Evolutionary conservation across 306 rosid species (phyloP), one percentile per base, ranked within the genome.

Genomic region (Rubus parviflorus): DNA sequence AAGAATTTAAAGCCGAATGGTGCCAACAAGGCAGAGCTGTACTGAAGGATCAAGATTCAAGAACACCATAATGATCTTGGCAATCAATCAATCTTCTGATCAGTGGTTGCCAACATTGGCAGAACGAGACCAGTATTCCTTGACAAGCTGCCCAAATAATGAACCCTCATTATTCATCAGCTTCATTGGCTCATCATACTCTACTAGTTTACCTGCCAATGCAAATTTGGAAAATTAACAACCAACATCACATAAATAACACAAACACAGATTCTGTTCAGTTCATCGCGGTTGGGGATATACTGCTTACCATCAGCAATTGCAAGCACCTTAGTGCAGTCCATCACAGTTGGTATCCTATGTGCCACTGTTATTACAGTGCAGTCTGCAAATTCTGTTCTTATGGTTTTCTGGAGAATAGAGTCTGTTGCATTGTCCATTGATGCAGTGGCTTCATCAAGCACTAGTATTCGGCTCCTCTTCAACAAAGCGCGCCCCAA

Each of bases 371-470:
- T 77, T 37, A 81, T 72, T 2, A 77, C 81, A 77, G 85, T 82
- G 60, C 75, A 66, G 71, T 65, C 48, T 16, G 60, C 78, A 67
- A 82, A 82, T 72, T 82, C 81, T 7, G 38, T 57, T 47, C 81
- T 60, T 11, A 73, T 73, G 15, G 85, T 82, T 57, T 73, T 72
- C 49, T 77, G 85, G 14, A 82, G 85, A 58, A 66, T 40, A 4
- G 76, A 69, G 0, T 82, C 85, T 25, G 85, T 82, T 61, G 79
- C 41, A 51, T 73, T 82, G 81, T 82, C 85, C 62, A 82, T 77
- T 22, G 85, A 82, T 3, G 85, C 81, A 42, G 85, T 77, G 67
- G 85, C 85, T 68, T 77, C 85, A 52, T 82, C 85, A 0, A 77
- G 79, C 5, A 77, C 82, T 25, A 82, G 76, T 22, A 82, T 72